phyloP scores from a whole-genome alignment of 75 land plant species.

The Ceratopteris richardii region DNA sequence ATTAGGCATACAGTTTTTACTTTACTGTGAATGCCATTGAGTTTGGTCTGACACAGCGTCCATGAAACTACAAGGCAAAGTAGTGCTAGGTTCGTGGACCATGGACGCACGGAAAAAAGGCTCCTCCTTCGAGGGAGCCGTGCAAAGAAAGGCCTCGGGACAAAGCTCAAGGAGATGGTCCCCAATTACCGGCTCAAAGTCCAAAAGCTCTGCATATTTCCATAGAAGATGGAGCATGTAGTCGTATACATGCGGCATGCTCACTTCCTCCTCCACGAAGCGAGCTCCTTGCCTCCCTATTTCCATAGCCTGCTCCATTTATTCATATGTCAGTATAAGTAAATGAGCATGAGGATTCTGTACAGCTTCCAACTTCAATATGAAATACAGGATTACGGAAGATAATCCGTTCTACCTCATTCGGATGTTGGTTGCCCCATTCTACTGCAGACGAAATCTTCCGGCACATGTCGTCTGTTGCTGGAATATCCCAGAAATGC shows the following conservation, averaged over 20 bases:
- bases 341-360: background rate
- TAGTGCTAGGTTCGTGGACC: background rate
- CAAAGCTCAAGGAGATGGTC: background rate
- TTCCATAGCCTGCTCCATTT: slow-evolving; percentile 9
- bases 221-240: slow-evolving; percentile 33
- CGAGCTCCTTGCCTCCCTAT: slow-evolving; percentile 21
- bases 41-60: too few relatives aligned
- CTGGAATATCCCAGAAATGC: slow-evolving; percentile 49
- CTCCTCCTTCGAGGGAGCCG: background rate
- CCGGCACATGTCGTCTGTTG: slow-evolving; percentile 23
- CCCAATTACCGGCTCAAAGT: slow-evolving; percentile 13
- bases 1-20: too few relatives aligned
- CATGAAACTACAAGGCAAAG: background rate
- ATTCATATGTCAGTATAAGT: too few relatives aligned
- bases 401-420: background rate
- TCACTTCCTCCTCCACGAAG: slow-evolving; percentile 15
- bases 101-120: background rate
- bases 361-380: too few relatives aligned
- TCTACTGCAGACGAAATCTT: slow-evolving; percentile 50
- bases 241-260: slow-evolving; percentile 32
- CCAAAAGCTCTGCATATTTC: slow-evolving; percentile 25
- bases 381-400: too few relatives aligned
- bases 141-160: slow-evolving; percentile 5
- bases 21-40: too few relatives aligned
- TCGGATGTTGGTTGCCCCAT: slow-evolving; percentile 41